Conservation (phyloP, 257 asterid species). For the Paulownia fortunei region DNA sequence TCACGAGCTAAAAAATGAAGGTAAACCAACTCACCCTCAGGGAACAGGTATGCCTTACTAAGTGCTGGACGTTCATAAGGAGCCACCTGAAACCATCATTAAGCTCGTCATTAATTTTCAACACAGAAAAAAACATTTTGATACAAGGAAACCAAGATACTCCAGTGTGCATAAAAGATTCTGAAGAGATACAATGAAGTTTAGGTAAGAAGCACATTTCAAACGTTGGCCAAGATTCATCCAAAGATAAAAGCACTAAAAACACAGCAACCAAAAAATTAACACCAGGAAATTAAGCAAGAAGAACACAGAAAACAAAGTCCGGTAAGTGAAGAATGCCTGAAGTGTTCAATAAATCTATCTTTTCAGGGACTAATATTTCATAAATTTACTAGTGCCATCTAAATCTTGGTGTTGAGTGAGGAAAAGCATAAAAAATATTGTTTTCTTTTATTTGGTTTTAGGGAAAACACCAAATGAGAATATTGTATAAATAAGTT, state of each 20-base stretch:
- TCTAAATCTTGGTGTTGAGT: background rate
- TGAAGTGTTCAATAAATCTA: background rate
- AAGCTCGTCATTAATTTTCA: constrained; percentile 21
- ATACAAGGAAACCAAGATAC: constrained; percentile 5
- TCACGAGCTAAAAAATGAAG: constrained; percentile 7
- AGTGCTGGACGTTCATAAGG: constrained; percentile 99
- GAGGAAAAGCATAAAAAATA: background rate
- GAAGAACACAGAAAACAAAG: background rate
- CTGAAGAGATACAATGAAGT: background rate
- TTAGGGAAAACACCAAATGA: background rate
- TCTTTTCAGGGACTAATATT: background rate
- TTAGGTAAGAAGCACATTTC: constrained; percentile 11
- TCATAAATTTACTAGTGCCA: background rate
- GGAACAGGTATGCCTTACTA: constrained; percentile 93
- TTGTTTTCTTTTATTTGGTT: background rate
- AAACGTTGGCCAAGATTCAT: constrained; percentile 12
- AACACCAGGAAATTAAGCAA: background rate
- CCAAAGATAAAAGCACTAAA: background rate
- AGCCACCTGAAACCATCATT: constrained; percentile 79
- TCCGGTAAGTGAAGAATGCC: constrained; percentile 1
- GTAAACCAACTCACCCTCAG: constrained; percentile 74
- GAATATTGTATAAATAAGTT: background rate
- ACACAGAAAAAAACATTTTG: background rate
- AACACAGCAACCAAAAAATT: background rate
- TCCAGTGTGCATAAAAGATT: background rate